phyloP scores from a whole-genome alignment of 768 basidiomycete genomes.

The Leccinum arenicola region DNA sequence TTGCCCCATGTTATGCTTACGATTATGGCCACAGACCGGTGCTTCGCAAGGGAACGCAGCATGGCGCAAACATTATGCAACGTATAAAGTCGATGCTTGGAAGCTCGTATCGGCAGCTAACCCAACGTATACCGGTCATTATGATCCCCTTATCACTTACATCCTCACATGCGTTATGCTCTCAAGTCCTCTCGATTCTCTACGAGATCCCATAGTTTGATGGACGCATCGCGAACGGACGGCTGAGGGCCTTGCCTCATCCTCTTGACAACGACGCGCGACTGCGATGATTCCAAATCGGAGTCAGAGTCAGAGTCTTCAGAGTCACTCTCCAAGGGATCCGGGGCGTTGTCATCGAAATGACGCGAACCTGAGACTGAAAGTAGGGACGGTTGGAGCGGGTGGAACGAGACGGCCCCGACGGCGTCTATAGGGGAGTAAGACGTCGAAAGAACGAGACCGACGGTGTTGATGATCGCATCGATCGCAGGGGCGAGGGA shows the following conservation, averaged over 20 bases:
- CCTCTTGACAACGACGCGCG: constrained; percentile 1
- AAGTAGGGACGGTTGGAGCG: constrained; percentile 52
- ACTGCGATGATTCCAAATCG: constrained; percentile 2
- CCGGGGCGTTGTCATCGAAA: constrained; percentile 36
- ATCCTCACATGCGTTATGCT: no score
- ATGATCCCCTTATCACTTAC: no score
- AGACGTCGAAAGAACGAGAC: not conserved
- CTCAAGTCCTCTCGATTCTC: not conserved
- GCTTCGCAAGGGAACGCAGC: not conserved
- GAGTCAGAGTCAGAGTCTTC: constrained; percentile 17
- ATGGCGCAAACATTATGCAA: not conserved
- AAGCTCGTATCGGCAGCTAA: not conserved
- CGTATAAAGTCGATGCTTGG: not conserved
- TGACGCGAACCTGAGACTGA: constrained; percentile 80
- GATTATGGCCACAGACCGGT: constrained; percentile 16
- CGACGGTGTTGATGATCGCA: not conserved
- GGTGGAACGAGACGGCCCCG: constrained; percentile 73
- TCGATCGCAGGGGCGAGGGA: not conserved
- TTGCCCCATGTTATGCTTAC: constrained; percentile 16
- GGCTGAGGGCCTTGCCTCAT: constrained; percentile 17
- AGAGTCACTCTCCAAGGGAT: not conserved
- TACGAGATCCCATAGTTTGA: constrained; percentile 27
- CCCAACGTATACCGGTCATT: not conserved
- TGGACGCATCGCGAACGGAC: constrained; percentile 24
- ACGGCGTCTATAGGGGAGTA: constrained; percentile 54